Evolutionary conservation across 2,329 filamentous ascomycete species (phyloP).

Genomic region (Chrysosporium queenslandicum): DNA sequence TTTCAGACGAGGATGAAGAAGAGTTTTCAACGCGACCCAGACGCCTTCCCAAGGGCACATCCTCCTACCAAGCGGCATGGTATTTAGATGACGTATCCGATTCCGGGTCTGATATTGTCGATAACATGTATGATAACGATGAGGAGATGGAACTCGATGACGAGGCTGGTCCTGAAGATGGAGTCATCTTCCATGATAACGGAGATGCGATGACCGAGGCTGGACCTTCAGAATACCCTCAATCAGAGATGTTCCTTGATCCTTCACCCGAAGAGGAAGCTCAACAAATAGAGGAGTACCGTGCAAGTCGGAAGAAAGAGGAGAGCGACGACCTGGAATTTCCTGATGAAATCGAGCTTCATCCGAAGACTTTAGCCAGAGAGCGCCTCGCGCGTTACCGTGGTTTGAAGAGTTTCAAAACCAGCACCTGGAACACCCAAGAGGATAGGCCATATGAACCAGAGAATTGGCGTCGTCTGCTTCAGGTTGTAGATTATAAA

Average conservation of each 20-base stretch:
- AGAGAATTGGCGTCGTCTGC: conserved; percentile 74
- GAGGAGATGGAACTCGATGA: conserved; percentile 45
- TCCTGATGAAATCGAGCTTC: conserved; percentile 91
- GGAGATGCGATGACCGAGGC: conserved; percentile 58
- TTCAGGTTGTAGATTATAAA: conserved; percentile 84
- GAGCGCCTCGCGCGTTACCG: conserved; percentile 80
- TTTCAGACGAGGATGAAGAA: conserved; percentile 77
- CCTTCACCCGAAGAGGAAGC: conserved; percentile 72
- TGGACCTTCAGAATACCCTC: conserved; percentile 78
- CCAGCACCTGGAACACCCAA: conserved; percentile 77
- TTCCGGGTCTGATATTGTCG: conserved; percentile 74
- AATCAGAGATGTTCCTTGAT: conserved; percentile 84
- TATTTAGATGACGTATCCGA: conserved; percentile 73
- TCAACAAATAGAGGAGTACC: conserved; percentile 69
- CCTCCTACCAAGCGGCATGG: conserved; percentile 90
- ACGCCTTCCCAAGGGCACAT: conserved; percentile 79
- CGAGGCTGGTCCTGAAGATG: conserved; percentile 64
- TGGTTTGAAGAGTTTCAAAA: conserved; percentile 81
- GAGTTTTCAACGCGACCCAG: conserved; percentile 54
- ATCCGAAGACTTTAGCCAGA: conserved; percentile 72
- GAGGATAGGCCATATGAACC: conserved; percentile 83
- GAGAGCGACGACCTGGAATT: conserved; percentile 88
- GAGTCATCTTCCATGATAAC: conserved; percentile 48
- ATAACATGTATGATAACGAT: conserved; percentile 56
- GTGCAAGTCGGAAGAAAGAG: conserved; percentile 66